These are phyloP conservation scores for Alnus rubra DNA, from an alignment of 306 rosid species.

Conservation along the genomic window DNA sequence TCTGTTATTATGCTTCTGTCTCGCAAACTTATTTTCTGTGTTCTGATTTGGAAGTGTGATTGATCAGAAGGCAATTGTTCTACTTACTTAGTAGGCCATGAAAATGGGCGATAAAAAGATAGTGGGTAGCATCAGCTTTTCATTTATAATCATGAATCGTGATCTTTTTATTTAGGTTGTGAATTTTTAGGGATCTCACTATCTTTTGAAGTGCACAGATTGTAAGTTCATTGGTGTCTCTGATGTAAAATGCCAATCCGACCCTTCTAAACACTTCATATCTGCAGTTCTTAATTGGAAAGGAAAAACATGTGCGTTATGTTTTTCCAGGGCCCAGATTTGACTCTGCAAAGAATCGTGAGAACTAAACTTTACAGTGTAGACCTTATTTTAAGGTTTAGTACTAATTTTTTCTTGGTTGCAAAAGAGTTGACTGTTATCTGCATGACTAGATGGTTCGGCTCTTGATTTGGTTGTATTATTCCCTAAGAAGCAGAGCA, in stretches of 20 bases:
- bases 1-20: conserved; percentile 18
- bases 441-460: neutral
- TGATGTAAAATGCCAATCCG: neutral
- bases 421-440: neutral
- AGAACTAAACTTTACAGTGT: neutral
- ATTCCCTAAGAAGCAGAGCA: neutral
- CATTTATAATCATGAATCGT: neutral
- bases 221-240: neutral
- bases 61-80: neutral
- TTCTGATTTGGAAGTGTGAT: neutral
- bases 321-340: neutral
- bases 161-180: neutral
- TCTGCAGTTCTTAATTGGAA: neutral
- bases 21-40: neutral
- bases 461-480: conserved; percentile 1
- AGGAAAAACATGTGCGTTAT: neutral
- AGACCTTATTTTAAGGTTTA: neutral
- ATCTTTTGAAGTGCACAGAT: neutral
- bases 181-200: neutral
- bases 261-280: neutral
- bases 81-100: neutral
- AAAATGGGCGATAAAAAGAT: neutral
- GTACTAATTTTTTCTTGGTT: neutral
- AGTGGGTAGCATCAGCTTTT: neutral
- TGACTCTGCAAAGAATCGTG: neutral